Percentiles rank a stretch among this genome's conserved stretches.
These are phyloP conservation scores for Blastocystis sp. DNA, from an alignment of 352 stramenopile species.

Conservation along the genomic window DNA sequence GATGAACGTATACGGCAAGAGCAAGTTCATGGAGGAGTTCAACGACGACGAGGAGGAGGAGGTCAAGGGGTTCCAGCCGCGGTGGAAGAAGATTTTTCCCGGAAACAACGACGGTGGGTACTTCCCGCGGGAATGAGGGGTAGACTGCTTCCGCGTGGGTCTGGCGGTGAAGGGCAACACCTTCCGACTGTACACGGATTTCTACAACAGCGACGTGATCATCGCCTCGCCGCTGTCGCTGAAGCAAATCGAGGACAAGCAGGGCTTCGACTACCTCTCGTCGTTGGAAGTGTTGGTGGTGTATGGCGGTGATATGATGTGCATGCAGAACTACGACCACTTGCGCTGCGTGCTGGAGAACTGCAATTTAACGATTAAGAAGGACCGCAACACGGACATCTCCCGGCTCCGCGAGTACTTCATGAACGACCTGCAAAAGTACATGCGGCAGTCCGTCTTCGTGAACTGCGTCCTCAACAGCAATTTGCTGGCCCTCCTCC, in stretches of 20 bases:
- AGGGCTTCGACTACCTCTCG: constrained; percentile 60
- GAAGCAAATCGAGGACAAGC: constrained; percentile 37
- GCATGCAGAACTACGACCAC: constrained; percentile 67
- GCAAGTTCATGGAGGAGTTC: constrained; percentile 67
- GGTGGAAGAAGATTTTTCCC: constrained; percentile 49
- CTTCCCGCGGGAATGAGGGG: neutral
- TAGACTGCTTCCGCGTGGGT: constrained; percentile 68
- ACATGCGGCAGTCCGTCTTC: constrained; percentile 68
- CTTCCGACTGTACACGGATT: constrained; percentile 56
- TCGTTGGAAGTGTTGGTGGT: constrained; percentile 53
- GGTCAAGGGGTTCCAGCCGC: neutral
- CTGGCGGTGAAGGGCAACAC: constrained; percentile 20
- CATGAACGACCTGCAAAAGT: constrained; percentile 62
- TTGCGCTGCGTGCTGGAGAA: constrained; percentile 34
- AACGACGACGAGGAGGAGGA: constrained; percentile 1
- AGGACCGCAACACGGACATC: constrained; percentile 65
- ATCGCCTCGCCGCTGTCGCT: constrained; percentile 62
- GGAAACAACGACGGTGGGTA: constrained; percentile 64
- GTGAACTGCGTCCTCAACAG: neutral
- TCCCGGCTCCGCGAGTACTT: constrained; percentile 56
- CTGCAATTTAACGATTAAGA: constrained; percentile 34
- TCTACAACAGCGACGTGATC: constrained; percentile 70
- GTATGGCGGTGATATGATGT: constrained; percentile 65
- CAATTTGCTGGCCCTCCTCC: constrained; percentile 25
- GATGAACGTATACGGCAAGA: constrained; percentile 56